A percentile compares a stretch with the other conserved stretches of the same genome.
These are phyloP conservation scores for Diaporthe capsici DNA, from an alignment of 2,329 filamentous ascomycete species.

Conservation along the genomic window DNA sequence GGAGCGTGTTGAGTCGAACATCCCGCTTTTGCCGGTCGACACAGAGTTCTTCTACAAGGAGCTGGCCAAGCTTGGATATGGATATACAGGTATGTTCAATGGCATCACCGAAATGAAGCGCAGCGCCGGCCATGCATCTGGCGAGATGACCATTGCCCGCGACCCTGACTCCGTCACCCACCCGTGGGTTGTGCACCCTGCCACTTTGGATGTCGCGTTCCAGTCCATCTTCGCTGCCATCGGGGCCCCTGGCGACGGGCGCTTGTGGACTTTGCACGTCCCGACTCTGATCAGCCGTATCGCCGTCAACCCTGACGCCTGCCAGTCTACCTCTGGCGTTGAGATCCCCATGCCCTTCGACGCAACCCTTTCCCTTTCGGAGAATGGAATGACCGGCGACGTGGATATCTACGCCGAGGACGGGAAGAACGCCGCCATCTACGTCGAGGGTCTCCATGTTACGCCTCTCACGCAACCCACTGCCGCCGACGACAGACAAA, in stretches of 20 bases:
- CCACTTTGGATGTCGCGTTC: constrained; percentile 31
- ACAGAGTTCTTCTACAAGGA: constrained; percentile 38
- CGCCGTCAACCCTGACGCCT: constrained; percentile 27
- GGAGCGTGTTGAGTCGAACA: background rate
- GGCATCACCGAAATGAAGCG: constrained; percentile 23
- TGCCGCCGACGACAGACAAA: constrained; percentile 35
- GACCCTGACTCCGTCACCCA: background rate
- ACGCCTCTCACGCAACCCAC: constrained; percentile 35
- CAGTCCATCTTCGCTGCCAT: constrained; percentile 34
- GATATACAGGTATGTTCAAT: constrained; percentile 35
- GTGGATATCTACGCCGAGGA: constrained; percentile 36
- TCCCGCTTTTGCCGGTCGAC: constrained; percentile 26
- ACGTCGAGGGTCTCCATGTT: constrained; percentile 38
- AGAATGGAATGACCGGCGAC: constrained; percentile 27
- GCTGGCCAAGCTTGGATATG: constrained; percentile 37
- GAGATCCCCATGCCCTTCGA: constrained; percentile 8
- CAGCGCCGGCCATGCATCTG: background rate
- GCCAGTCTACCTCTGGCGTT: background rate
- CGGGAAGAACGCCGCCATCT: constrained; percentile 29
- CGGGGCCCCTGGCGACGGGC: constrained; percentile 26
- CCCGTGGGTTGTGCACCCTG: constrained; percentile 33
- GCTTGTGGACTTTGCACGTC: constrained; percentile 28
- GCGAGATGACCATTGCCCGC: constrained; percentile 4
- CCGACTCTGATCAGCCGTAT: constrained; percentile 28
- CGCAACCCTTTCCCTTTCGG: background rate